Conservation (phyloP, 352 stramenopile genomes). For the Phytophthora lateralis region DNA sequence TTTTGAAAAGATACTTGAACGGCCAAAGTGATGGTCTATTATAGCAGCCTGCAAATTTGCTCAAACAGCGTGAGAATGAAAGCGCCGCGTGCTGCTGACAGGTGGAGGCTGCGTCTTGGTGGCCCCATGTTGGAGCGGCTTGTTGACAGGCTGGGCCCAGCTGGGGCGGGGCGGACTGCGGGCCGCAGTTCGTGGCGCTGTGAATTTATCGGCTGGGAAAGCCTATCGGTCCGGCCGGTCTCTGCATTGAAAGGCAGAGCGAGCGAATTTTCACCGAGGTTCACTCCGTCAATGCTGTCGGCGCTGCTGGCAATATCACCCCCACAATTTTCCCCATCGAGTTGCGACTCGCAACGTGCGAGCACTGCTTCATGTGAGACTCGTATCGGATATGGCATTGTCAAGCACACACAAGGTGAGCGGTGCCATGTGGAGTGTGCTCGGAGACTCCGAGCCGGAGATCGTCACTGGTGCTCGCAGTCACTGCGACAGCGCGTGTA, state of each 20-base stretch:
- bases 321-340: slow-evolving; percentile 22
- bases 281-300: slow-evolving; percentile 10
- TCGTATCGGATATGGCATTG: not conserved
- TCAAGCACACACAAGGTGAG: not conserved
- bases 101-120: slow-evolving; percentile 9
- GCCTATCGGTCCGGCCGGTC: slow-evolving; percentile 12
- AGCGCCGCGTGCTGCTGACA: not conserved
- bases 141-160: not conserved
- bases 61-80: not conserved
- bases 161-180: slow-evolving; percentile 3
- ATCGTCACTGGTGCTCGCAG: slow-evolving; percentile 5
- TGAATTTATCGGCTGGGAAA: slow-evolving; percentile 35
- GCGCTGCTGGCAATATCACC: slow-evolving; percentile 29
- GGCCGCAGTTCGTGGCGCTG: too few relatives aligned
- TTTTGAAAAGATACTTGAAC: slow-evolving; percentile 26
- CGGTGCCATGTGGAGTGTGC: too few relatives aligned
- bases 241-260: slow-evolving; percentile 23
- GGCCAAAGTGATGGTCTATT: too few relatives aligned
- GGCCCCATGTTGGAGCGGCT: not conserved
- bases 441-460: not conserved
- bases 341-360: slow-evolving; percentile 1
- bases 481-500: slow-evolving; percentile 15
- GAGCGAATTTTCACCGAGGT: slow-evolving; percentile 28
- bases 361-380: not conserved
- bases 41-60: too few relatives aligned